These are phyloP conservation scores for Plasmodium cynomolgi DNA, from an alignment of 169 alveolate species.

Conservation along the genomic window DNA sequence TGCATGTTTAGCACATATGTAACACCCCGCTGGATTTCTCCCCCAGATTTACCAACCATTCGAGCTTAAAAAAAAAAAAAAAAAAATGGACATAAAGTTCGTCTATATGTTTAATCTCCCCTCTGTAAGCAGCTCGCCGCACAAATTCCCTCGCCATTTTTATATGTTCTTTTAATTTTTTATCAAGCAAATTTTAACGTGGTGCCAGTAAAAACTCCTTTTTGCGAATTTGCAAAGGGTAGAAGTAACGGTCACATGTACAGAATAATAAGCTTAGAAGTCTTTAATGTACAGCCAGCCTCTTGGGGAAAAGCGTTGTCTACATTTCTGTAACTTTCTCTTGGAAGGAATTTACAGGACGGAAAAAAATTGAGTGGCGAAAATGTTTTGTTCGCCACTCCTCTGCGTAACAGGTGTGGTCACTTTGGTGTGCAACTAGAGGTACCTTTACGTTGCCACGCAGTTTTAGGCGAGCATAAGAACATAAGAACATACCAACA, in stretches of 20 bases:
- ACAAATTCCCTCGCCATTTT: background rate
- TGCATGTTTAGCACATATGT: background rate
- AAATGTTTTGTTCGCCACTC: background rate
- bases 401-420: background rate
- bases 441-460: background rate
- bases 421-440: background rate
- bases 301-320: background rate
- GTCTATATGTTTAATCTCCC: background rate
- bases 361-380: background rate
- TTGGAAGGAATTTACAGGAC: background rate
- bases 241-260: background rate
- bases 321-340: background rate
- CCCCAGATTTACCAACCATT: background rate
- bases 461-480: background rate
- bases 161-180: background rate
- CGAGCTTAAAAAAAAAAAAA: background rate
- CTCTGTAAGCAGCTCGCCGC: background rate
- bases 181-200: background rate
- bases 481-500: too few relatives aligned
- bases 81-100: background rate
- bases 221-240: background rate
- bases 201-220: background rate
- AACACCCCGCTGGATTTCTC: background rate
- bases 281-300: background rate
- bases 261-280: background rate